Evolutionary conservation across 2,329 filamentous ascomycete species (phyloP).

Genomic region (Setomelanomma holmii): DNA sequence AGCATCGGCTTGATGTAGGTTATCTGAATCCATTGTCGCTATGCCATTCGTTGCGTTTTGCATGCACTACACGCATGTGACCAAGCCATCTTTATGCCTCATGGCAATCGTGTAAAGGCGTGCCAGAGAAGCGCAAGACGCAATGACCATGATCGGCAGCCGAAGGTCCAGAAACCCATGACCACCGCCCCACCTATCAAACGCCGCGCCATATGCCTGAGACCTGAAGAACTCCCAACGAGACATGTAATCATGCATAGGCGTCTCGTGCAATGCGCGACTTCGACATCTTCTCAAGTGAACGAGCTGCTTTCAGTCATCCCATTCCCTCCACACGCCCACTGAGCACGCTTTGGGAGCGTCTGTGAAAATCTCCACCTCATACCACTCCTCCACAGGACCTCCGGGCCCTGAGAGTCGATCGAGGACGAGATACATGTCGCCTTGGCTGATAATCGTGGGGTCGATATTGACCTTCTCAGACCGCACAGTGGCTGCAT

Average conservation of each 20-base stretch:
- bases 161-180: neutral
- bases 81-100: no score
- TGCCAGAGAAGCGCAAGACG: neutral
- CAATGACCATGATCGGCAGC: neutral
- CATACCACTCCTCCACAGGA: slow-evolving; percentile 58
- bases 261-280: no score
- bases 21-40: no score
- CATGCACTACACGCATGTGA: no score
- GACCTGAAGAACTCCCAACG: no score
- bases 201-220: neutral
- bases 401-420: slow-evolving; percentile 68
- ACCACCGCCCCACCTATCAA: neutral
- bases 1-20: no score
- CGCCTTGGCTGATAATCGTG: slow-evolving; percentile 60
- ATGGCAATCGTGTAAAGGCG: no score
- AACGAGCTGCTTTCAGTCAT: slow-evolving; percentile 38
- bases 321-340: slow-evolving; percentile 56
- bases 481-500: slow-evolving; percentile 71
- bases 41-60: no score
- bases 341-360: slow-evolving; percentile 52
- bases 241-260: no score
- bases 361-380: slow-evolving; percentile 57
- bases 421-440: slow-evolving; percentile 83
- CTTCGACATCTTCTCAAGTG: no score
- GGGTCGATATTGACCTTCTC: slow-evolving; percentile 78